Conservation (phyloP, 495 filamentous ascomycete genomes). For the Collariella sp. region DNA sequence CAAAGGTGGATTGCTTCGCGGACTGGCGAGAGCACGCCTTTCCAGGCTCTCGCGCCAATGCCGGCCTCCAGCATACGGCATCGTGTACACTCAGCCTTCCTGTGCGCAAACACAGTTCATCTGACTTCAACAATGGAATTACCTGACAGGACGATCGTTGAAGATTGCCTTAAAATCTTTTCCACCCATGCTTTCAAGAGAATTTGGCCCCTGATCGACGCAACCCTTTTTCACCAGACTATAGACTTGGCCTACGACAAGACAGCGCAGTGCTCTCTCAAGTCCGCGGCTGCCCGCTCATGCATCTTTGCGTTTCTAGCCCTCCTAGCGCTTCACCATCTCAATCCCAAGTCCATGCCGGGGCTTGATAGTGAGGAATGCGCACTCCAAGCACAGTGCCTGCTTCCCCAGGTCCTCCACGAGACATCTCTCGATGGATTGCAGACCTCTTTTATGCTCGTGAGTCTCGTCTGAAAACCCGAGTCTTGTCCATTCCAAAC, state of each 20-base stretch:
- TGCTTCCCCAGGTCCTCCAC: constrained; percentile 37
- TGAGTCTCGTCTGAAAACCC: constrained; percentile 15
- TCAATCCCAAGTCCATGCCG: constrained; percentile 26
- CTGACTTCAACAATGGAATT: background rate
- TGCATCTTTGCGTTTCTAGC: constrained; percentile 42
- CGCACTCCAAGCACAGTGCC: constrained; percentile 30
- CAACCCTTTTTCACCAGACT: constrained; percentile 33
- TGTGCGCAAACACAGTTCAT: background rate
- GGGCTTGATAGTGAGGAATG: constrained; percentile 18
- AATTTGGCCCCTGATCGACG: constrained; percentile 39
- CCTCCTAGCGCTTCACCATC: constrained; percentile 23
- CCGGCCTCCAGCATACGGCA: constrained; percentile 15
- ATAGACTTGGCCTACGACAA: constrained; percentile 34
- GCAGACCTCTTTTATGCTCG: constrained; percentile 40
- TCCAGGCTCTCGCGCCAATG: constrained; percentile 29
- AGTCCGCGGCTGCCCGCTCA: constrained; percentile 25
- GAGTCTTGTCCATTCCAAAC: background rate
- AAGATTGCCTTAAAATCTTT: constrained; percentile 17
- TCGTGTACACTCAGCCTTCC: background rate
- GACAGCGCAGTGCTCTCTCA: background rate
- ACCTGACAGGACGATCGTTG: constrained; percentile 9
- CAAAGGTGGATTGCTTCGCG: constrained; percentile 40
- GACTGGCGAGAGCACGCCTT: constrained; percentile 36
- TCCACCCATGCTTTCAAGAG: constrained; percentile 26
- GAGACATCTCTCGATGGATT: constrained; percentile 34